Conservation (phyloP, 2,329 filamentous ascomycete species). For the Diaporthe destruens region DNA sequence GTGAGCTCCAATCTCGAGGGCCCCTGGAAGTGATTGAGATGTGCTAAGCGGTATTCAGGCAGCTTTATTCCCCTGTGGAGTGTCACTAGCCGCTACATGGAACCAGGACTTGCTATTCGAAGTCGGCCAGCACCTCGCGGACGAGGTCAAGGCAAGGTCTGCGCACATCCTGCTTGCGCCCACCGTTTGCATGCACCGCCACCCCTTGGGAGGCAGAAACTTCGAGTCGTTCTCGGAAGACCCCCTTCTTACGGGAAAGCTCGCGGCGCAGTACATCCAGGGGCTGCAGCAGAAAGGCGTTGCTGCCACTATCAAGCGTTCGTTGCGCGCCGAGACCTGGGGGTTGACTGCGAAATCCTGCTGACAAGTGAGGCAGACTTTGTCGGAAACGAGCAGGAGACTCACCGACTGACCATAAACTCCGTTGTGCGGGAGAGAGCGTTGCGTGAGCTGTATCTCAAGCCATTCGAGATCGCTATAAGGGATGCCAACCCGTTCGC, state of each 20-base stretch:
- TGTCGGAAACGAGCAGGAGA: conserved; percentile 81
- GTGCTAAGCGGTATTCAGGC: conserved; percentile 60
- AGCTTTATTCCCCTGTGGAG: conserved; percentile 83
- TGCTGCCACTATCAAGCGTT: conserved; percentile 83
- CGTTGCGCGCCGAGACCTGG: conserved; percentile 45
- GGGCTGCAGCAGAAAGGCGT: conserved; percentile 81
- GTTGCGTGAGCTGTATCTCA: conserved; percentile 78
- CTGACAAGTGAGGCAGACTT: conserved; percentile 61
- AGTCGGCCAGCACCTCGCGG: conserved; percentile 77
- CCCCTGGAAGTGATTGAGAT: background rate
- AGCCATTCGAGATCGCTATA: conserved; percentile 80
- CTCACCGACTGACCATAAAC: conserved; percentile 73
- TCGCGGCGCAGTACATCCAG: conserved; percentile 78
- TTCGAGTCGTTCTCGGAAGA: conserved; percentile 92
- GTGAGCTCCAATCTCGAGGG: conserved; percentile 50
- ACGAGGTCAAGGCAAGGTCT: conserved; percentile 79
- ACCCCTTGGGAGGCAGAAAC: conserved; percentile 85
- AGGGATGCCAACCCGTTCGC: conserved; percentile 78
- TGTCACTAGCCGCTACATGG: conserved; percentile 84
- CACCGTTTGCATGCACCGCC: conserved; percentile 85
- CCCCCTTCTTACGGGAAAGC: conserved; percentile 79
- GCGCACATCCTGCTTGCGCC: conserved; percentile 81
- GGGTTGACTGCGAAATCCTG: conserved; percentile 32
- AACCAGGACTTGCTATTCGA: conserved; percentile 77
- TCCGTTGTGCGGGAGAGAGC: conserved; percentile 74